Evolutionary conservation across 75 land plant species (phyloP).

Genomic region (Cryptomeria japonica): DNA sequence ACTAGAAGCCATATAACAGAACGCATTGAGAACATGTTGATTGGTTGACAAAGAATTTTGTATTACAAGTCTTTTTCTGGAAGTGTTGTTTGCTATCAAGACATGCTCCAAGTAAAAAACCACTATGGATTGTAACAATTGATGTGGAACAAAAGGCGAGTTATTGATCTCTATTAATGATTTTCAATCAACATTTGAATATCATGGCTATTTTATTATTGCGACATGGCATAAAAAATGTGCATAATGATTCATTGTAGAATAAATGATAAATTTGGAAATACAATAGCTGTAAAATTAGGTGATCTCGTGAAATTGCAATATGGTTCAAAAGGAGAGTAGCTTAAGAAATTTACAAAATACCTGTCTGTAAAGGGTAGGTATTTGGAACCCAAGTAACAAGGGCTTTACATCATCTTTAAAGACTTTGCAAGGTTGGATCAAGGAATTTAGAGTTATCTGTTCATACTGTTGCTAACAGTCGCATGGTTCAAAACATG

Average conservation of each 20-base stretch:
- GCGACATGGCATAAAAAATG: not conserved
- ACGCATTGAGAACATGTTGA: constrained; percentile 57
- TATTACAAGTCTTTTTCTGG: not conserved
- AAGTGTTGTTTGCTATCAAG: not conserved
- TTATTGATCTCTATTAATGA: not conserved
- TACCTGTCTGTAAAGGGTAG: not conserved
- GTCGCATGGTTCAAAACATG: not conserved
- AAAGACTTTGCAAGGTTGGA: not conserved
- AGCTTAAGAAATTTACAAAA: not conserved
- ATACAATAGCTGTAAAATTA: not conserved
- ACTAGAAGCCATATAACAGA: constrained; percentile 51
- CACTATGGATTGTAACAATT: not conserved
- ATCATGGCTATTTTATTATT: not conserved
- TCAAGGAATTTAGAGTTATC: not conserved
- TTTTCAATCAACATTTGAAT: not conserved
- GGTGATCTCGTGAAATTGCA: not conserved
- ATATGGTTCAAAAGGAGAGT: not conserved
- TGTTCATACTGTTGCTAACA: not conserved
- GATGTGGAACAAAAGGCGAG: not conserved
- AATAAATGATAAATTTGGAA: not conserved
- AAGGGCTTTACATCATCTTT: not conserved
- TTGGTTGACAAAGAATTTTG: constrained; percentile 41
- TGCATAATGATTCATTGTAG: not conserved
- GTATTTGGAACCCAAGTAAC: not conserved
- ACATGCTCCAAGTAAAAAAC: not conserved